phyloP scores from a whole-genome alignment of 345 rosid genomes.

The Durio zibethinus region DNA sequence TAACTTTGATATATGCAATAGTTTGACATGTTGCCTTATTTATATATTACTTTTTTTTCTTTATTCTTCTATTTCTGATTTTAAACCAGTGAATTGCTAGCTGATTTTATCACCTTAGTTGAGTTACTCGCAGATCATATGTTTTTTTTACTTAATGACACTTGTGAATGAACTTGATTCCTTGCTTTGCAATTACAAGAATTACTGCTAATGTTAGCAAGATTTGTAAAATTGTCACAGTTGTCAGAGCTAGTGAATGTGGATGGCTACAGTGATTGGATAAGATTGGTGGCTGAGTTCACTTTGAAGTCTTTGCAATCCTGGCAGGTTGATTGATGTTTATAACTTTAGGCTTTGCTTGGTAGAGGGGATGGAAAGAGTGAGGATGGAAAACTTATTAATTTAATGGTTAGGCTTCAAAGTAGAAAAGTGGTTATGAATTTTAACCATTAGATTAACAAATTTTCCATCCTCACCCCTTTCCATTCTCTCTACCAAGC shows the following conservation, averaged over 20 bases:
- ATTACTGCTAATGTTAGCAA: constrained; percentile 5
- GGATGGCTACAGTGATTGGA: constrained; percentile 98
- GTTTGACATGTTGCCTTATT: not conserved
- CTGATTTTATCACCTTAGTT: not conserved
- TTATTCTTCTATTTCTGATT: not conserved
- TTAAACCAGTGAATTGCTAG: not conserved
- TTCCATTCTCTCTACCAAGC: too few species aligned
- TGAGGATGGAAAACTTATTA: too few species aligned
- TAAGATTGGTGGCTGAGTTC: constrained; percentile 92
- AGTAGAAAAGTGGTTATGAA: too few species aligned
- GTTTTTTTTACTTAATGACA: not conserved
- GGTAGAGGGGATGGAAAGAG: too few species aligned
- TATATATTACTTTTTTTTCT: not conserved
- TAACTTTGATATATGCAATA: not conserved
- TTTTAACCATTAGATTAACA: too few species aligned
- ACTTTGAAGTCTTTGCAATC: constrained; percentile 92
- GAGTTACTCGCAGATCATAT: not conserved
- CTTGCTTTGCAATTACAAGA: constrained; percentile 14
- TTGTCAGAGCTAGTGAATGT: constrained; percentile 97
- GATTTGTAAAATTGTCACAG: constrained; percentile 44
- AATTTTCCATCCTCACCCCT: too few species aligned
- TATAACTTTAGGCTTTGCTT: too few species aligned
- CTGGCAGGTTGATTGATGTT: constrained; percentile 74
- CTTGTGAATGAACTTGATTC: not conserved
- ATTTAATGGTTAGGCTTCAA: too few species aligned